Percentiles rank a stretch among this genome's conserved stretches.
Evolutionary conservation across 768 basidiomycete species (phyloP).

Genomic region (Suillus bovinus): DNA sequence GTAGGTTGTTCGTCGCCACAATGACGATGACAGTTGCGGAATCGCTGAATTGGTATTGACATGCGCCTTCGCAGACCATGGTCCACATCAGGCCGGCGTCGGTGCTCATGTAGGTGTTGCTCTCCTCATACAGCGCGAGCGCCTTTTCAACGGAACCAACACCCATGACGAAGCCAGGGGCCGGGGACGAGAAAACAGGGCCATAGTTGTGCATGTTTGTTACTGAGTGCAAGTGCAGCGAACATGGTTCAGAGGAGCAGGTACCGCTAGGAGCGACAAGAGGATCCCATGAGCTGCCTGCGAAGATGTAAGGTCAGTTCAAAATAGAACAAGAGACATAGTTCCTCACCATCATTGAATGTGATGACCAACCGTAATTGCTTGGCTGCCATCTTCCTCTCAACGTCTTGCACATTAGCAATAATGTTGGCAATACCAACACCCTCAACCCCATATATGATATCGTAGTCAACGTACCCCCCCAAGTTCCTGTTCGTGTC

Average conservation of each 20-base stretch:
- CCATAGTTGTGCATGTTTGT: conserved; percentile 93
- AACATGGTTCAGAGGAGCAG: conserved; percentile 59
- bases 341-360: conserved; percentile 75
- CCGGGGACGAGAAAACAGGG: conserved; percentile 90
- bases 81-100: conserved; percentile 89
- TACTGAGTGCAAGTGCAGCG: conserved; percentile 91
- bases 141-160: conserved; percentile 82
- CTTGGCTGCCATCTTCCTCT: conserved; percentile 67
- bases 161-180: conserved; percentile 94
- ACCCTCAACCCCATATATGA: conserved; percentile 82
- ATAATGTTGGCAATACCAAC: conserved; percentile 92
- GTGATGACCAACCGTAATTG: conserved; percentile 79
- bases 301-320: background rate
- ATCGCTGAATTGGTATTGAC: conserved; percentile 97
- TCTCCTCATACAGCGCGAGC: conserved; percentile 75
- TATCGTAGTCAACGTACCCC: conserved; percentile 95
- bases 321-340: background rate
- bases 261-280: conserved; percentile 66
- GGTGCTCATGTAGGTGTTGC: conserved; percentile 90
- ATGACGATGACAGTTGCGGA: conserved; percentile 76
- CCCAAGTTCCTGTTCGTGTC: conserved; percentile 89
- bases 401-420: conserved; percentile 80
- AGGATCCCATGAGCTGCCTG: conserved; percentile 74
- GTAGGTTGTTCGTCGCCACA: conserved; percentile 84
- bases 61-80: conserved; percentile 72